Evolutionary conservation across 805 yeast species (phyloP), one percentile per base, ranked within the genome.

Genomic region (Dipodascus geniculatus): DNA sequence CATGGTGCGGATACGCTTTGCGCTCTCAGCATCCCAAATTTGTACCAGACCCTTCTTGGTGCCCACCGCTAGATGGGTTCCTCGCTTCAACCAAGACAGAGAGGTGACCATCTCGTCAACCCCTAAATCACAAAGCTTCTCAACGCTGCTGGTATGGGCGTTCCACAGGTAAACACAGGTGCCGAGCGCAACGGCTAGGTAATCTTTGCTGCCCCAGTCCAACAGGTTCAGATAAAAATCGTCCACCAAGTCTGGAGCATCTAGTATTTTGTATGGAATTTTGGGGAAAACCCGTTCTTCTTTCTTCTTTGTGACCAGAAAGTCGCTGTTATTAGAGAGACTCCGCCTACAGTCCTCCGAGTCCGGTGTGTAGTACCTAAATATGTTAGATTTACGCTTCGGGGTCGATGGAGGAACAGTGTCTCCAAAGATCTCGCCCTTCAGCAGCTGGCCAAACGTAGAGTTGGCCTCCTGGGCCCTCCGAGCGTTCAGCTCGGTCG

Each of bases 211-310:
- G 0, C 97, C 96, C 99, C 99, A 91, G 65, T 93, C 98, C 1
- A 93, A 85, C 54, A 93, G 74, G 62, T 93, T 93, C 51, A 89
- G 75, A 65, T 91, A 91, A 64, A 90, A 91, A 66, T 91, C 98
- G 66, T 93, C 98, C 4, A 88, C 88, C 22, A 93, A 72, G 50
- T 89, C 96, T 0, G 99, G 99, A 0, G 99, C 99, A 70, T 91
- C 98, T 48, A 91, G 75, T 2, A 91, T 97, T 53, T 96, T 76
- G 63, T 85, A 89, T 0, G 99, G 98, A 0, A 89, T 87, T 63
- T 86, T 87, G 2, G 91, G 75, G 20, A 6, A 38, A 3, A 11
- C 44, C 19, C 44, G 17, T 38, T 38, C 44, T 17, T 38, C 20
- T 17, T 38, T 38, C 44, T 38, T 38, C 20, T 38, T 17, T 16